phyloP scores from a whole-genome alignment of 805 yeast genomes.

The Pichia exigua region DNA sequence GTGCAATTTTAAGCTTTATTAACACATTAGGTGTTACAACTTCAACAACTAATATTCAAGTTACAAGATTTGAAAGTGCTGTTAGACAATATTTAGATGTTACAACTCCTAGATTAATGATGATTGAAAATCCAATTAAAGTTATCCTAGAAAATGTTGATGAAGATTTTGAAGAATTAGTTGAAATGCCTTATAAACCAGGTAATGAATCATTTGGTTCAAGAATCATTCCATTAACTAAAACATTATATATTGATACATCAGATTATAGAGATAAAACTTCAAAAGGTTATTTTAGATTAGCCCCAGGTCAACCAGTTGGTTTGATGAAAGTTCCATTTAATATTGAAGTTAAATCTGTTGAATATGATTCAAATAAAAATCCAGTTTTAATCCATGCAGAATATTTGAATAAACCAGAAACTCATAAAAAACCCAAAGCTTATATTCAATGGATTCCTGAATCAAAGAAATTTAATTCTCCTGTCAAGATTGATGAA shows the following conservation, averaged over 20 bases:
- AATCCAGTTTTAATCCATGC: constrained; percentile 65
- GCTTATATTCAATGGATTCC: constrained; percentile 98
- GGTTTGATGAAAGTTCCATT: constrained; percentile 89
- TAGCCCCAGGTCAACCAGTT: constrained; percentile 90
- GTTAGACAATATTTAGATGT: constrained; percentile 82
- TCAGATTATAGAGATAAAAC: constrained; percentile 72
- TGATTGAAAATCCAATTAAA: constrained; percentile 79
- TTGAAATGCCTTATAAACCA: constrained; percentile 84
- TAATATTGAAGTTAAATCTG: constrained; percentile 63
- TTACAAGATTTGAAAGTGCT: constrained; percentile 79
- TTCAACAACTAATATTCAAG: constrained; percentile 85
- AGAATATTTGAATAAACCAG: constrained; percentile 61
- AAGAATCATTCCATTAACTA: constrained; percentile 67
- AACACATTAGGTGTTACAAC: constrained; percentile 97
- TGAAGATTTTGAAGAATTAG: constrained; percentile 62
- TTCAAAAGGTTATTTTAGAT: constrained; percentile 74
- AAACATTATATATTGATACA: constrained; percentile 75
- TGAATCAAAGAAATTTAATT: constrained; percentile 46
- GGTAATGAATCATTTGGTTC: constrained; percentile 72
- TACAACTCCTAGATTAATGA: constrained; percentile 91
- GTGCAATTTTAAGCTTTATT: constrained; percentile 88
- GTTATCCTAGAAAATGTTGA: constrained; percentile 75
- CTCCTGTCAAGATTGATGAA: constrained; percentile 63
- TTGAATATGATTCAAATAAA: constrained; percentile 57
- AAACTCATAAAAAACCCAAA: constrained; percentile 69